Percentiles rank a stretch among this genome's conserved stretches.
Conservation (phyloP, 2,329 filamentous ascomycete genomes). For the Emmonsiellopsis sp. region DNA sequence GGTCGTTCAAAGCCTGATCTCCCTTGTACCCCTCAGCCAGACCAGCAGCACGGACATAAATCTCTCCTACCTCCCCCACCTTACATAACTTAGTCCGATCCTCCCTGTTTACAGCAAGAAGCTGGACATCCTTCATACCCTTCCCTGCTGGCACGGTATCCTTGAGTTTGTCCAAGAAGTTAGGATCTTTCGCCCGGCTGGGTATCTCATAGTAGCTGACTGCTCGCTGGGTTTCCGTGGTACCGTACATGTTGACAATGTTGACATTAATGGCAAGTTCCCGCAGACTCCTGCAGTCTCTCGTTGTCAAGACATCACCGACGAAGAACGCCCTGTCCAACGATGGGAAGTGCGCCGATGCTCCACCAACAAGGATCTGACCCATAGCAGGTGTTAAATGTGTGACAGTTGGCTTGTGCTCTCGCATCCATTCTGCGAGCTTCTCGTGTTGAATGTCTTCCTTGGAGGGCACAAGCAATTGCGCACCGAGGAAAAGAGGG, state of each 20-base stretch:
- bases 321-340: constrained; percentile 83
- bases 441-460: constrained; percentile 82
- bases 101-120: constrained; percentile 69
- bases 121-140: constrained; percentile 82
- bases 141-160: constrained; percentile 74
- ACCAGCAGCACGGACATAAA: constrained; percentile 72
- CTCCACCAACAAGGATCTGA: constrained; percentile 82
- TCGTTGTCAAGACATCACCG: constrained; percentile 77
- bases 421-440: constrained; percentile 78
- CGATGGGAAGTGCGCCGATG: constrained; percentile 63
- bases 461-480: constrained; percentile 65
- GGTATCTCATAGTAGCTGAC: constrained; percentile 78
- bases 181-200: constrained; percentile 52
- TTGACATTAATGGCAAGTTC: constrained; percentile 62
- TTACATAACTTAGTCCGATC: constrained; percentile 61
- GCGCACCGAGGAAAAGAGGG: constrained; percentile 74
- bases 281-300: constrained; percentile 69
- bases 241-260: constrained; percentile 82
- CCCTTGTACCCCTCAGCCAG: constrained; percentile 73
- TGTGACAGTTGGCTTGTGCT: constrained; percentile 64
- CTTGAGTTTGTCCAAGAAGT: constrained; percentile 51
- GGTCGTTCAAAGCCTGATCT: constrained; percentile 49
- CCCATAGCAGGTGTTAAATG: constrained; percentile 96
- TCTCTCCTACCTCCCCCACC: constrained; percentile 74
- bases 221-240: constrained; percentile 72